Percentiles rank a stretch among this genome's conserved stretches.
These are phyloP conservation scores for Xerocomellus intermedius DNA, from an alignment of 768 basidiomycete genomes.

Conservation along the genomic window DNA sequence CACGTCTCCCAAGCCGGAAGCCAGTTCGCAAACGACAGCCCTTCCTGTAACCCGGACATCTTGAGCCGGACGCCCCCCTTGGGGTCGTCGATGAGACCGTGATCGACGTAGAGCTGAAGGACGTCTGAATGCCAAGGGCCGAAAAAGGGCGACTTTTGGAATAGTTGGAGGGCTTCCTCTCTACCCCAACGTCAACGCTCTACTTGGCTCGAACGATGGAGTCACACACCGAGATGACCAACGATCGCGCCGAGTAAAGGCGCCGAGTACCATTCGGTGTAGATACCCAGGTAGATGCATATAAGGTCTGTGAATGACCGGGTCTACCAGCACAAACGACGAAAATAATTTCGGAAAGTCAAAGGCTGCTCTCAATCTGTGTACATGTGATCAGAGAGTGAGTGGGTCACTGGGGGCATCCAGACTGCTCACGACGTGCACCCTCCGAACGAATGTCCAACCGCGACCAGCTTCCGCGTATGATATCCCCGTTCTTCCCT, in stretches of 20 bases:
- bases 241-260: conserved; percentile 54
- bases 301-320: conserved; percentile 50
- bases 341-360: conserved; percentile 66
- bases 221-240: conserved; percentile 61
- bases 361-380: conserved; percentile 63
- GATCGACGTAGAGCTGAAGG: conserved; percentile 58
- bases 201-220: not conserved
- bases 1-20: conserved; percentile 24
- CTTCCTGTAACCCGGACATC: conserved; percentile 66
- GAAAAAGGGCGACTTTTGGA: conserved; percentile 65
- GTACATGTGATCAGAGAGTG: not conserved
- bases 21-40: conserved; percentile 53
- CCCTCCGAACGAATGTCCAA: conserved; percentile 88
- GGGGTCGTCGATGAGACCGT: conserved; percentile 42
- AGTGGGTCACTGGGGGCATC: too few relatives aligned
- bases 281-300: not conserved
- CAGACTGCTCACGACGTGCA: conserved; percentile 58
- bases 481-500: conserved; percentile 50
- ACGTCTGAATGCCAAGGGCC: conserved; percentile 63
- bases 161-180: conserved; percentile 53
- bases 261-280: conserved; percentile 34
- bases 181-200: conserved; percentile 32
- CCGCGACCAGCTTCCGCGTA: conserved; percentile 55
- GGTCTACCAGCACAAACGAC: conserved; percentile 74
- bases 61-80: conserved; percentile 55